phyloP scores from a whole-genome alignment of 371 early-diverging fungal genomes.

The Mortierella sp. region DNA sequence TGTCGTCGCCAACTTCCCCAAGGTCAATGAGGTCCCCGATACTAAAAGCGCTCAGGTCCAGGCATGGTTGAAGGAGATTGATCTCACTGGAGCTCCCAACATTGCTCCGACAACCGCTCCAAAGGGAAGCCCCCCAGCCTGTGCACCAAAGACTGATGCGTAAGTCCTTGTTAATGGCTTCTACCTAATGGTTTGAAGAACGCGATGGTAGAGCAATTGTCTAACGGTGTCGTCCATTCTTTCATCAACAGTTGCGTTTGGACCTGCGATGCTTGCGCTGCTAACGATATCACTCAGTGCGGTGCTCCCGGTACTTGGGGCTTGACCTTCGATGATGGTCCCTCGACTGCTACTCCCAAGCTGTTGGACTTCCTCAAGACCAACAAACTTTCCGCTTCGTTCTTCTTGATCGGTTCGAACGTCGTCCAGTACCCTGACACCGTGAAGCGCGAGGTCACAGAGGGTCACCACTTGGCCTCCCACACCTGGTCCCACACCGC shows the following conservation, averaged over 20 bases:
- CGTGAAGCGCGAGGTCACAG: conserved; percentile 56
- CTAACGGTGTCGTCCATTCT: neutral
- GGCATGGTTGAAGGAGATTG: conserved; percentile 51
- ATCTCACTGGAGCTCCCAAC: conserved; percentile 36
- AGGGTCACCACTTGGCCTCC: conserved; percentile 56
- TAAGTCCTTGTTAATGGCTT: conserved; percentile 6
- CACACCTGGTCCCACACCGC: conserved; percentile 72
- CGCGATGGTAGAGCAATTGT: neutral
- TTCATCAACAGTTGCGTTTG: conserved; percentile 22
- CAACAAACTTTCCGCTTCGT: conserved; percentile 65
- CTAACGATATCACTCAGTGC: conserved; percentile 40
- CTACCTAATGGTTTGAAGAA: neutral
- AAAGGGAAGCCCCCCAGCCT: conserved; percentile 37
- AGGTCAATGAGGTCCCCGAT: conserved; percentile 26
- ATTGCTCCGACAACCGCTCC: conserved; percentile 11
- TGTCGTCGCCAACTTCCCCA: conserved; percentile 31
- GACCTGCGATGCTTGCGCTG: conserved; percentile 36
- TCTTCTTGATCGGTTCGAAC: conserved; percentile 71
- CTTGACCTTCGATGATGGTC: conserved; percentile 75
- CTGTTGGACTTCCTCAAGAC: conserved; percentile 64
- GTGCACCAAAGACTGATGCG: conserved; percentile 24
- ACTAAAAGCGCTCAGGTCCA: conserved; percentile 26
- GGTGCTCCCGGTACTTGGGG: conserved; percentile 59
- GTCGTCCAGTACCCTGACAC: conserved; percentile 63
- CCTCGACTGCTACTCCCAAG: conserved; percentile 56